phyloP scores from a whole-genome alignment of 345 rosid genomes.

The Gossypium longicalyx region DNA sequence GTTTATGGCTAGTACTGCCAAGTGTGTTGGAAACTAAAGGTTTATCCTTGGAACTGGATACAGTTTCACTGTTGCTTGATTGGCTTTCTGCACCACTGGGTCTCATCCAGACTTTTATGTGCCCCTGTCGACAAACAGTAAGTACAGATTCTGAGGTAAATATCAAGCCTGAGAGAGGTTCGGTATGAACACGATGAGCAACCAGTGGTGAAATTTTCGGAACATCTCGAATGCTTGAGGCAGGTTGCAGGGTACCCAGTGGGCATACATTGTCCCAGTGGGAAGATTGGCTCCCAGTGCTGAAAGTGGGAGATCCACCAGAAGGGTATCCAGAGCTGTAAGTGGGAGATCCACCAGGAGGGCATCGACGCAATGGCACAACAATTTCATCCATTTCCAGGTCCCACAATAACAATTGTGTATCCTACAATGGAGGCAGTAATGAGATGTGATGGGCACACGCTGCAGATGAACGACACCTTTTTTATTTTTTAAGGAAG shows the following conservation, averaged over 20 bases:
- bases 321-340: conserved; percentile 37
- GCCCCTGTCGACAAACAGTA: conserved; percentile 88
- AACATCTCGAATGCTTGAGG: conserved; percentile 86
- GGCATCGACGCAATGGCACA: conserved; percentile 81
- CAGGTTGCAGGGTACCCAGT: conserved; percentile 78
- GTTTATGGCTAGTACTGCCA: conserved; percentile 56
- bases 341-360: conserved; percentile 94
- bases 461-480: not conserved
- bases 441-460: not conserved
- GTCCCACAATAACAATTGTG: conserved; percentile 96
- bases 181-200: conserved; percentile 84
- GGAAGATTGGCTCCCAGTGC: conserved; percentile 93
- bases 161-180: conserved; percentile 85
- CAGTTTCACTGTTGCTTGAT: conserved; percentile 48
- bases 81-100: conserved; percentile 67
- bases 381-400: conserved; percentile 97
- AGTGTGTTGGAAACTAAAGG: conserved; percentile 50
- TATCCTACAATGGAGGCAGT: conserved; percentile 53
- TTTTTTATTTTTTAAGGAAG: not conserved
- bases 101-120: conserved; percentile 91
- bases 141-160: conserved; percentile 88
- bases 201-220: conserved; percentile 92
- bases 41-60: conserved; percentile 63
- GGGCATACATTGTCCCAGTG: conserved; percentile 89
- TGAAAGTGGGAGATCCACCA: conserved; percentile 94